These are phyloP conservation scores for Fusarium virguliforme DNA, from an alignment of 2,329 filamentous ascomycete species.

Conservation along the genomic window DNA sequence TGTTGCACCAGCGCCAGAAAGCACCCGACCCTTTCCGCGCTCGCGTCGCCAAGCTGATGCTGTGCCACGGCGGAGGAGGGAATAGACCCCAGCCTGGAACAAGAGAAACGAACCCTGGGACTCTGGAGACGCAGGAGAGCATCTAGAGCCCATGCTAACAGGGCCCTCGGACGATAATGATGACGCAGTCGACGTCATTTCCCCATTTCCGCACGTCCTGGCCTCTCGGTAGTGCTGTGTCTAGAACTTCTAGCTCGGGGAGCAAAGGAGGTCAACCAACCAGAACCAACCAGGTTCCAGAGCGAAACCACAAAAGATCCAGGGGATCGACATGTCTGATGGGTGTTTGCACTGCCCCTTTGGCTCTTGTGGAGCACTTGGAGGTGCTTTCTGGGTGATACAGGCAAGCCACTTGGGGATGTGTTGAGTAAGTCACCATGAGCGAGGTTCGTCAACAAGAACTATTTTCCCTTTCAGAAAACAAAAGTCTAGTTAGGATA, in stretches of 20 bases:
- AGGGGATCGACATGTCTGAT: slow-evolving; percentile 28
- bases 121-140: slow-evolving; percentile 5
- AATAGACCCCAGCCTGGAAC: slow-evolving; percentile 7
- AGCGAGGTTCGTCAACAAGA: not conserved
- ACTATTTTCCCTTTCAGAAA: not conserved
- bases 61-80: not conserved
- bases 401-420: slow-evolving; percentile 5
- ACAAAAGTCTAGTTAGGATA: not conserved
- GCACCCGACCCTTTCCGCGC: slow-evolving; percentile 1
- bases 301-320: not conserved
- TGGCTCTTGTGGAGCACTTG: not conserved
- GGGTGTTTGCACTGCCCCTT: slow-evolving; percentile 1
- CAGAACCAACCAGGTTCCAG: not conserved
- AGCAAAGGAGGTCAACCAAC: not conserved
- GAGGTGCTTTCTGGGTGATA: not conserved
- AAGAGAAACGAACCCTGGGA: not conserved
- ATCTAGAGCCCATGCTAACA: slow-evolving; percentile 12
- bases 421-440: not conserved
- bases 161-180: slow-evolving; percentile 17
- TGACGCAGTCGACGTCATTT: slow-evolving; percentile 37
- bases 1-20: slow-evolving; percentile 7
- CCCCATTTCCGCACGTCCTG: slow-evolving; percentile 30
- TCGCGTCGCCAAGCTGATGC: slow-evolving; percentile 7
- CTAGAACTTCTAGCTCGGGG: slow-evolving; percentile 40
- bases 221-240: slow-evolving; percentile 35